Percentiles rank a stretch among this genome's conserved stretches.
These are phyloP conservation scores for Boeremia exigua DNA, from an alignment of 2,329 filamentous ascomycete species.

Conservation along the genomic window DNA sequence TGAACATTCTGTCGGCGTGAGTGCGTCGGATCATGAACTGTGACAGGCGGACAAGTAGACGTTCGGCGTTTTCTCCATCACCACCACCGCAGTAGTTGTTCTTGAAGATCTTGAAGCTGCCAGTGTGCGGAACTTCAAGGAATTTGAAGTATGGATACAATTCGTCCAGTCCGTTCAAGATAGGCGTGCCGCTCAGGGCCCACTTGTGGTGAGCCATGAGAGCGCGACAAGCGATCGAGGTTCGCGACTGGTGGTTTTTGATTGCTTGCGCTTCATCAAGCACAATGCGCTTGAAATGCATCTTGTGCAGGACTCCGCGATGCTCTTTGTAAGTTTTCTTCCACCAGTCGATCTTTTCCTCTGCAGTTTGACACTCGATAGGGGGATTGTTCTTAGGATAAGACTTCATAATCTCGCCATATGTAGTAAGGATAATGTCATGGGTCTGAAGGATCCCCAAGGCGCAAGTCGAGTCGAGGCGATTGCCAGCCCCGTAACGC, in stretches of 20 bases:
- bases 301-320: conserved; percentile 43
- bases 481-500: conserved; percentile 32
- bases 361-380: conserved; percentile 42
- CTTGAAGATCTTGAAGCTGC: conserved; percentile 52
- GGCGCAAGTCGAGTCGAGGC: conserved; percentile 29
- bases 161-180: conserved; percentile 44
- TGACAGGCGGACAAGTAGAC: conserved; percentile 47
- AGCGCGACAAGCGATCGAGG: conserved; percentile 54
- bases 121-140: conserved; percentile 49
- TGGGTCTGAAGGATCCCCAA: conserved; percentile 22
- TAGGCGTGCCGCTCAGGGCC: conserved; percentile 54
- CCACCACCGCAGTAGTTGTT: conserved; percentile 50
- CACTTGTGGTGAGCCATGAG: conserved; percentile 50
- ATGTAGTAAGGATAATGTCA: conserved; percentile 52
- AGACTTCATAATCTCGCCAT: conserved; percentile 49
- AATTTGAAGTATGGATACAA: conserved; percentile 54
- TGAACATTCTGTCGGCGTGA: conserved; percentile 60
- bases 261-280: conserved; percentile 65
- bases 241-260: conserved; percentile 56
- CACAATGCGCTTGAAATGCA: conserved; percentile 56
- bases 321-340: conserved; percentile 33
- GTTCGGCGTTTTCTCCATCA: conserved; percentile 38
- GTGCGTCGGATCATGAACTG: conserved; percentile 63
- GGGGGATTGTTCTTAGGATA: conserved; percentile 53
- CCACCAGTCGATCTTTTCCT: conserved; percentile 52